A percentile compares a stretch with the other conserved stretches of the same genome.
Evolutionary conservation across 805 yeast genomes (phyloP).

Genomic region (Osmozyma mogii): DNA sequence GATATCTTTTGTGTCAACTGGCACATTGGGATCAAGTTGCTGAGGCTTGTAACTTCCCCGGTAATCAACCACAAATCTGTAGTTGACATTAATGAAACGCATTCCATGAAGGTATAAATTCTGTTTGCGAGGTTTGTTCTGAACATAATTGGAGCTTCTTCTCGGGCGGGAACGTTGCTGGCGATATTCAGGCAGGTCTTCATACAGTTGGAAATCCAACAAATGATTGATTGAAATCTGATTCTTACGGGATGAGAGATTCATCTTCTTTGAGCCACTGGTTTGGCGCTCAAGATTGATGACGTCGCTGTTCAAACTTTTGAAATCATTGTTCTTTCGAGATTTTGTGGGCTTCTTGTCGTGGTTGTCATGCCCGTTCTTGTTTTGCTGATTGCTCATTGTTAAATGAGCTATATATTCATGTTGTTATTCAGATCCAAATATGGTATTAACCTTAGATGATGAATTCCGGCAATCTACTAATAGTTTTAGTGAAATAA

Average conservation of each 20-base stretch:
- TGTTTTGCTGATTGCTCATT: constrained; percentile 2
- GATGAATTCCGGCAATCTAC: too few relatives aligned
- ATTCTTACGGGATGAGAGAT: constrained; percentile 28
- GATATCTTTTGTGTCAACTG: constrained; percentile 53
- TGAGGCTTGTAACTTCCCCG: constrained; percentile 50
- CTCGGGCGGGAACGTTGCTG: constrained; percentile 7
- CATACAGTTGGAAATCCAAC: constrained; percentile 44
- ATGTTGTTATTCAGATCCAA: constrained; percentile 3
- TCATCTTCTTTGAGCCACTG: too few relatives aligned
- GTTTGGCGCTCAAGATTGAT: too few relatives aligned
- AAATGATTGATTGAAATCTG: constrained; percentile 56
- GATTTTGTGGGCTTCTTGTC: too few relatives aligned
- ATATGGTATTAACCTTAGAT: too few relatives aligned
- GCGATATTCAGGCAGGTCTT: constrained; percentile 31
- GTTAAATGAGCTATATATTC: constrained; percentile 1
- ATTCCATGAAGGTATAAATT: constrained; percentile 51
- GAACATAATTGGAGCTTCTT: constrained; percentile 7
- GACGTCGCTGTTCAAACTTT: too few relatives aligned
- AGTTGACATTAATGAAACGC: constrained; percentile 73
- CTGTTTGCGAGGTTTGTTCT: too few relatives aligned
- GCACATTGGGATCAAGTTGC: constrained; percentile 65
- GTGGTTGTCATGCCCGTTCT: too few relatives aligned
- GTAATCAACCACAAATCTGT: constrained; percentile 72
- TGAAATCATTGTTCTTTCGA: too few relatives aligned
- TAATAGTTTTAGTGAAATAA: too few relatives aligned